Conservation (phyloP, 148 eudicot species). For the Amaranthus hypochondriacus region DNA sequence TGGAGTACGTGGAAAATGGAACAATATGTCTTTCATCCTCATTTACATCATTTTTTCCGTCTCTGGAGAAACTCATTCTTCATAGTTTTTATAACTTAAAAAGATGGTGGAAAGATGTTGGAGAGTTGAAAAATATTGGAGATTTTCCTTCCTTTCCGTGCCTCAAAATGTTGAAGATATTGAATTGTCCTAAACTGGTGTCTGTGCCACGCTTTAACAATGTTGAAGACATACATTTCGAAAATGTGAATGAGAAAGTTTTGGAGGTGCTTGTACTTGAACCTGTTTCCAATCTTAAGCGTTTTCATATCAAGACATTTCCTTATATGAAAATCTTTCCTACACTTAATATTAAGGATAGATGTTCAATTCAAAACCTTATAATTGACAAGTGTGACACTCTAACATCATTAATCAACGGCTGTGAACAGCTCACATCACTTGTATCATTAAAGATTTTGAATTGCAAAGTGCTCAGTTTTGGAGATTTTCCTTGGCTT, state of each 20-base stretch:
- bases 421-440: no score
- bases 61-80: conserved; percentile 15
- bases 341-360: conserved; percentile 4
- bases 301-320: no score
- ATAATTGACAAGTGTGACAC: not conserved
- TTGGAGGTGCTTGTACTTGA: no score
- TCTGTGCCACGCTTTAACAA: conserved; percentile 13
- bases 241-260: conserved; percentile 10
- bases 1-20: conserved; percentile 4
- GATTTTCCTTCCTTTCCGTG: not conserved
- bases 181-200: conserved; percentile 21
- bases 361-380: conserved; percentile 11
- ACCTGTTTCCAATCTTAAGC: no score
- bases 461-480: no score
- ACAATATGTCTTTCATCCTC: not conserved
- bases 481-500: conserved; percentile 8
- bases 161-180: conserved; percentile 6
- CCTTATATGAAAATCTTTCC: not conserved
- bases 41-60: not conserved
- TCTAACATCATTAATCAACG: no score
- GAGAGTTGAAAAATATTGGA: no score
- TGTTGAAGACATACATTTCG: conserved; percentile 2
- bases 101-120: conserved; percentile 15
- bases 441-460: no score
- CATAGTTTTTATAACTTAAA: conserved; percentile 3